Base-by-base conservation (phyloP, 352 stramenopile genomes). In the Phytophthora palmivora region DNA sequence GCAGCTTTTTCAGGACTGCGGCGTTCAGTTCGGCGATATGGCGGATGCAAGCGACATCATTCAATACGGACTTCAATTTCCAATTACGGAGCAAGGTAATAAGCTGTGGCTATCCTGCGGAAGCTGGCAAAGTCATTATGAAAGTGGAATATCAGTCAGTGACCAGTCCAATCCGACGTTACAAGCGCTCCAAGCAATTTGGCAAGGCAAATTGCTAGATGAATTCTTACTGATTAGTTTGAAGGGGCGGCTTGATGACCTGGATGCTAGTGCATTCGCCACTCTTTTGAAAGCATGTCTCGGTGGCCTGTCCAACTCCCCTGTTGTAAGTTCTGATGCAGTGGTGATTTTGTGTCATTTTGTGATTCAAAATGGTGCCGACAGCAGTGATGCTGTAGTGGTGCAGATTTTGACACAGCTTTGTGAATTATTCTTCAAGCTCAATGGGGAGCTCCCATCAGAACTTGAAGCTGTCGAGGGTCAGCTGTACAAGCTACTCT, bases 221-320 rank as follows among this genome's bases (percentile, higher is more conserved):
- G 84, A 93, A 44, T 91, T 93, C 38, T 61, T 93, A 45, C 78
- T 91, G 74, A 90, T 89, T 50, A 91, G 82, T 54, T 55, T 93
- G 19, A 87, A 91, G 50, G 82, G 79, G n/a, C 72, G 82, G 18
- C 75, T 91, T 14, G 82, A 93, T 55, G 82, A 89, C 42, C 53
- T 86, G 26, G 76, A 91, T 41, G 66, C 58, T 9, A 67, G 64
- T 18, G 67, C 77, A 0, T 93, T 93, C 47, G 55, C 70, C 2
- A 66, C 56, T 33, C 56, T 93, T 48, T 41, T 93, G 36, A 75
- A 65, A 46, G 70, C 75, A 16, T 88, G 76, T 39, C 70, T 93
- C 26, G 82, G 84, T 39, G 79, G 78, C 1, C 54, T 69, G 30
- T 52, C 52, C 0, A 59, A 62, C 26, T 70, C 65, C 16, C 84